Evolutionary conservation across 1,284 basidiomycete species (phyloP), one percentile per base, ranked within the genome.

Genomic region (Rhodotorula sp.): DNA sequence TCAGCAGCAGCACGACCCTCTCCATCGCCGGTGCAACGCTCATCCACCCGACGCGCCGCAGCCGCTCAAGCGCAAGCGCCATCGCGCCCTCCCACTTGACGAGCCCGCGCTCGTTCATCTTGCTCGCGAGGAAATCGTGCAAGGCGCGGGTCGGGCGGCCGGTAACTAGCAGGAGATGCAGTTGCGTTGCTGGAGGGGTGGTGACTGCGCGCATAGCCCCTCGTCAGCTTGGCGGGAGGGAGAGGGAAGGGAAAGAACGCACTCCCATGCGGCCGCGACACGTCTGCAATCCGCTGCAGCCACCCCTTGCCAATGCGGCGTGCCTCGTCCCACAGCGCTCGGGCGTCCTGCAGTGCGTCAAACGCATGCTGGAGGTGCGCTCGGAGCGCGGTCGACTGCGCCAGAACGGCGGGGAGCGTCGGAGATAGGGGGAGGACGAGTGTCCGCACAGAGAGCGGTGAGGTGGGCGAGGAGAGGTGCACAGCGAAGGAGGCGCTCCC

Each of bases 101-200:
- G 27, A 76, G 41, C 3, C 58, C 67, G 25, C 72, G 65, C 50
- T 74, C 75, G 65, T 76, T 76, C 70, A 76, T 72, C 58, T 76
- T 76, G 22, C 56, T 62, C 9, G 72, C 66, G 57, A 76, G 68
- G 21, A 74, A 76, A 48, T 76, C 72, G 63, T 66, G 66, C 34
- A 76, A n/a, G 0, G 72, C 50, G 13, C 46, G 60, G 1, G 66
- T 57, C 6, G 75, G 67, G 21, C 70, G 65, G 25, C 75, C 75
- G 12, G 72, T 74, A 21, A 68, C 27, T 39, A 76, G 68, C 4
- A 76, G 55, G 36, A 62, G 63, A 32, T 69, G 68, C 0, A 76
- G 64, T 21, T 73, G 74, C 4, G 70, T 69, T 4, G 44, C 34
- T 0, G 72, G 70, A 9, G 66, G n/a, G 10, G 62, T 48, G 2